Evolutionary conservation across 192 early-diverging fungal species (phyloP), one percentile per base, ranked within the genome.

Genomic region (Podila clonocystis): DNA sequence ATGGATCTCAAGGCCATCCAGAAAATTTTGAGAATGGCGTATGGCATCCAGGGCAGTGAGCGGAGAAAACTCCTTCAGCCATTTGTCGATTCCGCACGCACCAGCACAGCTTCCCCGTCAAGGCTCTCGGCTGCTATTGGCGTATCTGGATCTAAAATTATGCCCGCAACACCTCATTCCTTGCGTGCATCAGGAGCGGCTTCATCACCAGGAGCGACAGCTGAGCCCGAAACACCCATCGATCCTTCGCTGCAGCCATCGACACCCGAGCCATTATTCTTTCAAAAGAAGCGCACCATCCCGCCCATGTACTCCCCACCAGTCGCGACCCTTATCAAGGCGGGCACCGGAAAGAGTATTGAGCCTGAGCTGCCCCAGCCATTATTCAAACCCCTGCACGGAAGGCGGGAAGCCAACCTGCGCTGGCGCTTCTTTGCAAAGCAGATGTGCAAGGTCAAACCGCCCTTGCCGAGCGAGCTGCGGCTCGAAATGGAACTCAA

Each of bases 371-470:
- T 80, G 20, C 77, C 77, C 1, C 45, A 61, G 50, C 77, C 77
- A 3, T 26, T 80, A 30, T 80, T 73, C 60, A 80, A 80, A 36
- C 77, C 77, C 1, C 30, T 80, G 4, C 77, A 80, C 30, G 70
- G 70, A 9, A 73, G 59, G 22, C 65, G 77, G 45, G 77, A 80
- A 49, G 77, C 77, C 3, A 80, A 80, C 15, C 57, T 80, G 13
- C 65, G 77, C 4, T 80, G 77, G 77, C 70, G 77, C 7, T 69
- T 26, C 49, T 69, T 80, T 38, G 22, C 64, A 11, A 72, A 80
- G 5, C 77, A 80, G 45, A 52, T 73, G 2, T 22, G 11, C 13
- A 80, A 73, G 49, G 30, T 80, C 29, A 72, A 31, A 2, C 70
- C 77, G 0, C 70, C 67, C 5, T 62, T 80, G 2, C 66, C 65